Evolutionary conservation across 73 alveolate genomes (phyloP).

Genomic region (Effrenium voratum): DNA sequence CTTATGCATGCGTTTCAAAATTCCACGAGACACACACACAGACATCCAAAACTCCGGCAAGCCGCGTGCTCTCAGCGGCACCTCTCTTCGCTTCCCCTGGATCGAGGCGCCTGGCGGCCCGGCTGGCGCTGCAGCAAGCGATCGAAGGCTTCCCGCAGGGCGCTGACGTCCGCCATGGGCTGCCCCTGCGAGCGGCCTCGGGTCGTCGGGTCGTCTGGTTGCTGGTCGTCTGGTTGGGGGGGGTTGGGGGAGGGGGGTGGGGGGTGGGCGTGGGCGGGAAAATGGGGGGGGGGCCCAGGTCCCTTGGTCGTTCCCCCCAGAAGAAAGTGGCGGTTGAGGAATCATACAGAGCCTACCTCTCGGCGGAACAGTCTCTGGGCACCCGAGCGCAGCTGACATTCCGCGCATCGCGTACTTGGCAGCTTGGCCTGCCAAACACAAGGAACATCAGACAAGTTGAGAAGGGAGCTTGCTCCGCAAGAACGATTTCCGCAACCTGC

Average conservation of each 20-base stretch:
- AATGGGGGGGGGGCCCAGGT: too few species aligned
- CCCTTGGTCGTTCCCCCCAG: too few species aligned
- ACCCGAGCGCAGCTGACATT: slow-evolving; percentile 80
- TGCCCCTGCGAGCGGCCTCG: not conserved
- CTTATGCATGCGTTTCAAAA: not conserved
- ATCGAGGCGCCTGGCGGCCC: not conserved
- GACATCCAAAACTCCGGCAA: not conserved
- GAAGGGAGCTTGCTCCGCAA: too few species aligned
- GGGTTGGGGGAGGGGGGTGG: not conserved
- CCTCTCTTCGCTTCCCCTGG: not conserved
- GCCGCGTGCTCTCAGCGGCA: not conserved
- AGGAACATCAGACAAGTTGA: too few species aligned
- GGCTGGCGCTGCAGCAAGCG: not conserved
- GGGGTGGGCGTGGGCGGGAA: too few species aligned
- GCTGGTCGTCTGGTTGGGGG: not conserved
- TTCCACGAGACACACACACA: not conserved
- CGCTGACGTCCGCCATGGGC: slow-evolving; percentile 20
- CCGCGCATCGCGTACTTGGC: slow-evolving; percentile 73
- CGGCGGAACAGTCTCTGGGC: too few species aligned
- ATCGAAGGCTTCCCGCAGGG: not conserved
- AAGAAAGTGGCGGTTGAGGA: too few species aligned
- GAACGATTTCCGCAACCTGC: too few species aligned
- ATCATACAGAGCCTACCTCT: too few species aligned
- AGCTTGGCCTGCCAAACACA: slow-evolving; percentile 31
- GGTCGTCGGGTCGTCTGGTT: not conserved